Evolutionary conservation across 345 rosid species (phyloP).

Genomic region (Geranium rotundifolium): DNA sequence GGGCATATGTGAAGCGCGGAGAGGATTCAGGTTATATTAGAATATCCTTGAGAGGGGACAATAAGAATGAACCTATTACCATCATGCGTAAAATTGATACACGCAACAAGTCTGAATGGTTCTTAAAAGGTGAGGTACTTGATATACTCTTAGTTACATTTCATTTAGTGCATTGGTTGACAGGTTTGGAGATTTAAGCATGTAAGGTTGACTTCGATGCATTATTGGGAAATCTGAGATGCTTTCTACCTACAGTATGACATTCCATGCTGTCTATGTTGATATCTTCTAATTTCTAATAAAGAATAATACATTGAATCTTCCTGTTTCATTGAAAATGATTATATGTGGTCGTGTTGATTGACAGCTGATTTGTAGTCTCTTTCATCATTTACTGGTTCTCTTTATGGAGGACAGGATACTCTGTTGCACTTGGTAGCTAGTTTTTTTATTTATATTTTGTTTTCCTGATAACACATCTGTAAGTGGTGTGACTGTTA

Average conservation of each 20-base stretch:
- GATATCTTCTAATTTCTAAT: too few species aligned
- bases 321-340: neutral
- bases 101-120: constrained; percentile 85
- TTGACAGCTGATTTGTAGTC: neutral
- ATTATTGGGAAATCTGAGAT: too few species aligned
- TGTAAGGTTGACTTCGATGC: too few species aligned
- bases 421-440: neutral
- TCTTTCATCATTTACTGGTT: neutral
- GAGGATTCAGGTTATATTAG: constrained; percentile 65
- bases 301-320: too few species aligned
- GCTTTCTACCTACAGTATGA: too few species aligned
- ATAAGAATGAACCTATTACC: constrained; percentile 33
- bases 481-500: neutral
- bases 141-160: neutral
- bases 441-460: too few species aligned
- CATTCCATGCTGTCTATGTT: too few species aligned
- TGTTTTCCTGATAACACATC: neutral
- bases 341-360: neutral
- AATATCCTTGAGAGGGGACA: constrained; percentile 62
- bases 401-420: neutral
- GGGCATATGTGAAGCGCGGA: constrained; percentile 90
- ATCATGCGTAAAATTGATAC: constrained; percentile 68
- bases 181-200: too few species aligned
- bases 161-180: neutral
- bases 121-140: constrained; percentile 49